Evolutionary conservation across 768 basidiomycete genomes (phyloP).

Genomic region (Hortiboletus campestris): DNA sequence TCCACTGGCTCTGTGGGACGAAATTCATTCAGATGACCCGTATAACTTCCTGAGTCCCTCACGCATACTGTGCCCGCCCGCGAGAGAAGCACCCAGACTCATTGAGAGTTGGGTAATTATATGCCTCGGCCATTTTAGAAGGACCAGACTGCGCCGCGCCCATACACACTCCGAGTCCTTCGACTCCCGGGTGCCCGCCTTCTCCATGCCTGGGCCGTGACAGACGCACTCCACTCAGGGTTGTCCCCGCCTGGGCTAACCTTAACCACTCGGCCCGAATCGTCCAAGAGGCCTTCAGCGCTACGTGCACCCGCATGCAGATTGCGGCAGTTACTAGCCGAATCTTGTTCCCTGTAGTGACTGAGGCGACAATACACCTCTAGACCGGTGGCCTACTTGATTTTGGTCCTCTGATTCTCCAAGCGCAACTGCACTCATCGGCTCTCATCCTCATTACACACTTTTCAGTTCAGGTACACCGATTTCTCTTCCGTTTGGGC

Average conservation of each 20-base stretch:
- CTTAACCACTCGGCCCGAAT: neutral
- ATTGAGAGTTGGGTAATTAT: neutral
- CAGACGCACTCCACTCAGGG: neutral
- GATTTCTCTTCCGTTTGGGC: neutral
- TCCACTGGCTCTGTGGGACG: neutral
- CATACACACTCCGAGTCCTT: neutral
- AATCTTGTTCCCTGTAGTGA: neutral
- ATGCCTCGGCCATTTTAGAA: neutral
- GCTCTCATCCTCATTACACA: neutral
- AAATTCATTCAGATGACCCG: neutral
- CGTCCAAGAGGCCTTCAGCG: neutral
- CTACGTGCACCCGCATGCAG: neutral
- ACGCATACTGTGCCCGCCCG: neutral
- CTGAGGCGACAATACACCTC: neutral
- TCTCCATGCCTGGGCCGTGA: neutral
- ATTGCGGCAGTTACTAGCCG: neutral
- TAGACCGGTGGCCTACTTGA: neutral
- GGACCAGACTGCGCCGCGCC: neutral
- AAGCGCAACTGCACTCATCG: neutral
- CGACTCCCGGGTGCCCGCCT: neutral
- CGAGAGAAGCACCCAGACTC: neutral
- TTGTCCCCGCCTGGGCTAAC: neutral
- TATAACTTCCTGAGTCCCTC: neutral
- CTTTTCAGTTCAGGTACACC: neutral
- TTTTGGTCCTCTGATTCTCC: neutral